A percentile compares a stretch with the other conserved stretches of the same genome.
Evolutionary conservation across 2,329 filamentous ascomycete species (phyloP).

Genomic region (Coniochaeta sp.): DNA sequence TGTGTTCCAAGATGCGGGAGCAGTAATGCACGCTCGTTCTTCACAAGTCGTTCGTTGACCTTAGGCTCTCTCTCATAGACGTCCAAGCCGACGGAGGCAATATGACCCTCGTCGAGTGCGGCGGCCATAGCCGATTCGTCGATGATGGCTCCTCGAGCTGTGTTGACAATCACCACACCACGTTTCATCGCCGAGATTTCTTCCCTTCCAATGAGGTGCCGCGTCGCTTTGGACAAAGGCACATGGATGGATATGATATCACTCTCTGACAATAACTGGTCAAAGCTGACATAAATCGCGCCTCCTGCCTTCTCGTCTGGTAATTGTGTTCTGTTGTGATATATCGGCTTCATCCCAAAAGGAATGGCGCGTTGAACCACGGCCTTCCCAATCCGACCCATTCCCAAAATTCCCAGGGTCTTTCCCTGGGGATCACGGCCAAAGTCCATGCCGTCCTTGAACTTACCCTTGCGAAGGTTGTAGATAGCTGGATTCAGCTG

Average conservation of each 20-base stretch:
- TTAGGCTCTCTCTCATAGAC: background rate
- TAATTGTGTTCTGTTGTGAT: constrained; percentile 37
- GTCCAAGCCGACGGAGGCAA: background rate
- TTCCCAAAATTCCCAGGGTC: constrained; percentile 43
- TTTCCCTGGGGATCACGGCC: constrained; percentile 46
- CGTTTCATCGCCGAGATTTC: background rate
- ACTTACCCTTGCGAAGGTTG: constrained; percentile 33
- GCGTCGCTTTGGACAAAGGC: constrained; percentile 36
- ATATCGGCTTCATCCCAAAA: constrained; percentile 44
- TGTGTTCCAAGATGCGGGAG: constrained; percentile 5
- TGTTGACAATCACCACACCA: background rate
- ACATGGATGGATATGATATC: constrained; percentile 45
- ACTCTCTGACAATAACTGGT: constrained; percentile 40
- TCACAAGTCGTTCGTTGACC: constrained; percentile 2
- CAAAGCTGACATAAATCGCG: constrained; percentile 23
- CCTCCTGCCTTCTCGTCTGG: constrained; percentile 25
- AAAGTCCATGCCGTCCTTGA: constrained; percentile 24
- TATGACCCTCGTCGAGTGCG: background rate
- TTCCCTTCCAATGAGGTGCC: constrained; percentile 38
- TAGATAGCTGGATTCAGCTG: constrained; percentile 36
- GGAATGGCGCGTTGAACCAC: constrained; percentile 32
- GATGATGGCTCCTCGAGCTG: background rate
- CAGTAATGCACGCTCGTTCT: constrained; percentile 3
- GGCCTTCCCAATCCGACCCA: constrained; percentile 45
- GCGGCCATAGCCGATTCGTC: background rate